Base-by-base conservation (phyloP, 306 rosid genomes). In the Canavalia gladiata region DNA sequence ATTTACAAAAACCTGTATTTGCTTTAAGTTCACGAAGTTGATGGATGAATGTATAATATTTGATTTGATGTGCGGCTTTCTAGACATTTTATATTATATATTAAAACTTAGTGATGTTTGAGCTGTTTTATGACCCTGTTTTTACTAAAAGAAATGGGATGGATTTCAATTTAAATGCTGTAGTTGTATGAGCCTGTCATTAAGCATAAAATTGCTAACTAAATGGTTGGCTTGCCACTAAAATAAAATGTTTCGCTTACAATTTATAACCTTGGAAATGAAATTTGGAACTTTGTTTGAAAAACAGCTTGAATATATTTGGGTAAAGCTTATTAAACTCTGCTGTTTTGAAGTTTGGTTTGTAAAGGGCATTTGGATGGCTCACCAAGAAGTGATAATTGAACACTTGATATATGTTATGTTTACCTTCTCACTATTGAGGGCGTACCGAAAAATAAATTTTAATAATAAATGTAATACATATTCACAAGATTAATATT, bases 11-110 rank as follows among this genome's bases (percentile, higher is more conserved):
- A 30, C 55, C 7, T 72, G 55, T 84, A 52, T 58, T 4, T 83
- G 84, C 75, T 52, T 80, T 13, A 56, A 49, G 75, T 51, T 81
- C 7, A 18, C 7, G 4, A 60, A n/a, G 33, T 13, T 54, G 59
- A 64, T 63, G 66, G 72, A 63, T 70, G 54, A 37, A 46, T 81
- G 67, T 80, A 67, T 65, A 59, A 56, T 63, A 42, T 49, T 74
- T 31, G 10, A 58, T 49, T 65, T 76, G 70, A 28, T 74, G 34
- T 76, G 74, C 25, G 42, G 18, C n/a, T 37, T 67, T 62, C 30
- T 72, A 11, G 31, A 82, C 6, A 11, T 76, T 55, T 31, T 29
- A 71, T 72, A 77, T 71, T 71, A 18, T 18, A 18, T 75, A 3
- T 1, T 66, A 37, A 45, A 60, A 68, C 68, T 29, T 46, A 9